Conservation (phyloP, 2,329 filamentous ascomycete genomes). For the Scedosporium apiospermum region DNA sequence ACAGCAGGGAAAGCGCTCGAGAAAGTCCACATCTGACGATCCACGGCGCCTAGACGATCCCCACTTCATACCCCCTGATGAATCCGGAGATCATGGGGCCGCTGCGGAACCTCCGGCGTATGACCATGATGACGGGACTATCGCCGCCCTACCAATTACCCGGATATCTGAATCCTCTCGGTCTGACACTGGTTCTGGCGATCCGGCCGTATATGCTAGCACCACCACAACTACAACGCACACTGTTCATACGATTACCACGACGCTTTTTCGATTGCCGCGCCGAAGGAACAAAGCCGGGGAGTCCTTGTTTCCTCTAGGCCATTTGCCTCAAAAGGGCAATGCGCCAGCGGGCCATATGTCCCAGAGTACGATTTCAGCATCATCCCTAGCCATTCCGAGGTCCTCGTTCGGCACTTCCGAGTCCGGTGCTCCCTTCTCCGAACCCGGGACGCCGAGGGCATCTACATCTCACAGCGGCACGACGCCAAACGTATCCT, state of each 20-base stretch:
- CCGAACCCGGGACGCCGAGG: conserved; percentile 18
- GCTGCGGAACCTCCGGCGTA: neutral
- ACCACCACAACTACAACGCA: conserved; percentile 55
- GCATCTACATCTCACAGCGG: conserved; percentile 24
- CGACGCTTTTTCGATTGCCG: conserved; percentile 71
- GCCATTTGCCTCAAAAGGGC: conserved; percentile 71
- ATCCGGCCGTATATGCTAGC: conserved; percentile 46
- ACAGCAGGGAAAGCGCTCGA: neutral
- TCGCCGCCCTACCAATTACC: neutral
- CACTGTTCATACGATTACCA: conserved; percentile 47
- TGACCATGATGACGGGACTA: neutral
- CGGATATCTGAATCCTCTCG: conserved; percentile 63
- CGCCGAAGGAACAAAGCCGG: conserved; percentile 67
- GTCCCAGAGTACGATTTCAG: conserved; percentile 16
- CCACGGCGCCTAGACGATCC: neutral
- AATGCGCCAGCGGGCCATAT: conserved; percentile 24
- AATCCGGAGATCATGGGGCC: neutral
- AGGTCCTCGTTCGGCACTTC: conserved; percentile 1
- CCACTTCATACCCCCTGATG: neutral
- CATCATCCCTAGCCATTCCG: conserved; percentile 30
- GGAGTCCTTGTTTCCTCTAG: conserved; percentile 72
- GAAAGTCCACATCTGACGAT: conserved; percentile 1
- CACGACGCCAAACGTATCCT: neutral
- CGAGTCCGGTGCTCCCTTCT: conserved; percentile 5
- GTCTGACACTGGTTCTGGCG: conserved; percentile 74